Evolutionary conservation across 441 rosid genomes (phyloP).

Genomic region (Mallotus repandus): DNA sequence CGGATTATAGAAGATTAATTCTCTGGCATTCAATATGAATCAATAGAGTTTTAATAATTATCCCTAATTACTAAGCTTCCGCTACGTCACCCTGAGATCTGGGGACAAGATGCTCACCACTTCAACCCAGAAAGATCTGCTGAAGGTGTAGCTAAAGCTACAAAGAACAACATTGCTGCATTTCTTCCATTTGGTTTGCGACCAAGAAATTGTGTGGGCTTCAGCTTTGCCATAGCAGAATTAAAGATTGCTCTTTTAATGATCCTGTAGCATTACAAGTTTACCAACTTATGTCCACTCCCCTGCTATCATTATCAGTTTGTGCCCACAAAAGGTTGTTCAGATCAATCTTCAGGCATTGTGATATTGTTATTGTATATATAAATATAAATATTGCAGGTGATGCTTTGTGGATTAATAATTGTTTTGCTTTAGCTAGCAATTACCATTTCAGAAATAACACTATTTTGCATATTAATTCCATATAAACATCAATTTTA

Average conservation of each 20-base stretch:
- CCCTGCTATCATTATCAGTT: slow-evolving; percentile 22
- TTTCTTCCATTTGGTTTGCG: slow-evolving; percentile 33
- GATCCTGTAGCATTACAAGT: slow-evolving; percentile 38
- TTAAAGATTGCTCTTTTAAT: slow-evolving; percentile 36
- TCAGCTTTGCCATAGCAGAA: slow-evolving; percentile 35
- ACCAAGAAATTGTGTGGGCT: slow-evolving; percentile 34
- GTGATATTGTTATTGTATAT: no score
- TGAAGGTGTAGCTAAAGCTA: slow-evolving; percentile 24
- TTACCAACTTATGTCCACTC: slow-evolving; percentile 36
- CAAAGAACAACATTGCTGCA: slow-evolving; percentile 25
- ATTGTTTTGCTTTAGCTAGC: no score
- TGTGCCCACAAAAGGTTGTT: slow-evolving; percentile 36
- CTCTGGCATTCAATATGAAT: no score
- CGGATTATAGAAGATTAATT: no score
- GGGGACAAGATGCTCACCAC: slow-evolving; percentile 24
- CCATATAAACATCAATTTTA: no score
- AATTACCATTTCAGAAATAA: no score
- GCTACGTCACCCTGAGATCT: slow-evolving; percentile 23
- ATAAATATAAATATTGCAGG: no score
- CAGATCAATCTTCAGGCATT: slow-evolving; percentile 28
- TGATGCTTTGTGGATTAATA: no score
- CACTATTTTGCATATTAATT: no score
- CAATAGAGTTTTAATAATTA: no score
- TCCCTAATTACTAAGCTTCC: no score
- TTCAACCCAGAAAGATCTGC: no score